phyloP scores from a whole-genome alignment of 1,284 basidiomycete species.

The Ustilago trichophora region DNA sequence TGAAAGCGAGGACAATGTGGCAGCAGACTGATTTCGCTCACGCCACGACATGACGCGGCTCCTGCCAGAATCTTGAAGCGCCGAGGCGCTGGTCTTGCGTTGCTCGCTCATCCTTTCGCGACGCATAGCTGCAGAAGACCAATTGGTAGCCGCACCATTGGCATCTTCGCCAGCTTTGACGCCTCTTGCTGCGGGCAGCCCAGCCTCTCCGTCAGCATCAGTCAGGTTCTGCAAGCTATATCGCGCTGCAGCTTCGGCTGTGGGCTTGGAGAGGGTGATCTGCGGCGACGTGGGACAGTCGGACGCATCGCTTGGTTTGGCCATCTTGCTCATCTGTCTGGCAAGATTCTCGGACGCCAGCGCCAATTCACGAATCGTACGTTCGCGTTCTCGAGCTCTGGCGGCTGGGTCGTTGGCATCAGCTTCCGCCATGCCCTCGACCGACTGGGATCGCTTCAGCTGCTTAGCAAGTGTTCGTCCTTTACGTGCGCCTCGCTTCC shows the following conservation, averaged over 20 bases:
- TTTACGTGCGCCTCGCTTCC: conserved; percentile 55
- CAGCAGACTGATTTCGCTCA: conserved; percentile 48
- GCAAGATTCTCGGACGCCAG: conserved; percentile 51
- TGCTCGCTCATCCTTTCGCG: conserved; percentile 52
- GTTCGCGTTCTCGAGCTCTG: conserved; percentile 35
- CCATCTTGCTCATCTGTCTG: conserved; percentile 53
- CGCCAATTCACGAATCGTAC: conserved; percentile 48
- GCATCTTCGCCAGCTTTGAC: conserved; percentile 4
- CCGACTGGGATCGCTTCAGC: conserved; percentile 53
- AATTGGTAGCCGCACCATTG: conserved; percentile 27
- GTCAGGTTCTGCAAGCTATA: conserved; percentile 30
- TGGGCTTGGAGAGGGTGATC: conserved; percentile 33
- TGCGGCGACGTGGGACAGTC: conserved; percentile 13
- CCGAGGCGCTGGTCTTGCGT: conserved; percentile 22
- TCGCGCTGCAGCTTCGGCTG: conserved; percentile 34
- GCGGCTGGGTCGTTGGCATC: conserved; percentile 25
- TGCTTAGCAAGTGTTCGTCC: conserved; percentile 52
- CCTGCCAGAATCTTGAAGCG: conserved; percentile 34
- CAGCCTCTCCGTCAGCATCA: conserved; percentile 4
- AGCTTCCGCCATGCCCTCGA: conserved; percentile 32
- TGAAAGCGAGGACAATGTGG: conserved; percentile 32
- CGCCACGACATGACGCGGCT: conserved; percentile 50
- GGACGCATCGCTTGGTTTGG: conserved; percentile 36
- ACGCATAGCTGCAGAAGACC: conserved; percentile 45
- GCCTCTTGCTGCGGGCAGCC: neutral